phyloP scores from a whole-genome alignment of 2,329 filamentous ascomycete species.

The Xylariomycetidae sp. region DNA sequence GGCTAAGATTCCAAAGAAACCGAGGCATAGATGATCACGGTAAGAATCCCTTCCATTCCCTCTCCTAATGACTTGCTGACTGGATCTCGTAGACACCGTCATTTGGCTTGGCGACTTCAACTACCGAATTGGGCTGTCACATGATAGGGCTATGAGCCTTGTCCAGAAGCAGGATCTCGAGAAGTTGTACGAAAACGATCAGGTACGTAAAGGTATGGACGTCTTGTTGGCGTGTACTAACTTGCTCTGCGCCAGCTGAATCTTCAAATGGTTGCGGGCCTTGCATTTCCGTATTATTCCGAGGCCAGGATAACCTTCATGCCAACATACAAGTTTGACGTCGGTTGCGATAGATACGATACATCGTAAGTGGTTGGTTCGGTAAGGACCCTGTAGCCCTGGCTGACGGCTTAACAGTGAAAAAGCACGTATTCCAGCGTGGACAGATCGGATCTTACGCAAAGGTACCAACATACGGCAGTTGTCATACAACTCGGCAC shows the following conservation, averaged over 20 bases:
- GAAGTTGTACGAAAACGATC: conserved; percentile 83
- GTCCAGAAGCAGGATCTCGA: conserved; percentile 69
- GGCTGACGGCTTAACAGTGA: conserved; percentile 52
- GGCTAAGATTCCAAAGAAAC: conserved; percentile 85
- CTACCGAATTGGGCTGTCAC: conserved; percentile 82
- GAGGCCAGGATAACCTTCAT: conserved; percentile 83
- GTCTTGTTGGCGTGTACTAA: conserved; percentile 9
- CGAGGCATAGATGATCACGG: conserved; percentile 87
- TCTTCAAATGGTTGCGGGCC: conserved; percentile 89
- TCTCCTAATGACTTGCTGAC: conserved; percentile 8
- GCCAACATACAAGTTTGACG: conserved; percentile 93
- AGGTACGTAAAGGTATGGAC: conserved; percentile 42
- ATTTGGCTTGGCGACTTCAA: conserved; percentile 99
- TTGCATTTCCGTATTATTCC: conserved; percentile 86
- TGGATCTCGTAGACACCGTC: conserved; percentile 52
- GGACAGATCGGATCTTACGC: conserved; percentile 89
- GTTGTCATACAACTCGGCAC: conserved; percentile 73
- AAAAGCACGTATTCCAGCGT: conserved; percentile 90
- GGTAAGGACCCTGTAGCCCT: not conserved
- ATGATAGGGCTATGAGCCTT: conserved; percentile 70
- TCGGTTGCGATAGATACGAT: conserved; percentile 84
- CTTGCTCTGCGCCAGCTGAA: conserved; percentile 55
- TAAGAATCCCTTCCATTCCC: conserved; percentile 24
- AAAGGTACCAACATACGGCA: conserved; percentile 82
- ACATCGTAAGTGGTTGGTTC: conserved; percentile 58